phyloP scores from a whole-genome alignment of 202 grass and related monocot genomes.

The Schoenoplectus triqueter region DNA sequence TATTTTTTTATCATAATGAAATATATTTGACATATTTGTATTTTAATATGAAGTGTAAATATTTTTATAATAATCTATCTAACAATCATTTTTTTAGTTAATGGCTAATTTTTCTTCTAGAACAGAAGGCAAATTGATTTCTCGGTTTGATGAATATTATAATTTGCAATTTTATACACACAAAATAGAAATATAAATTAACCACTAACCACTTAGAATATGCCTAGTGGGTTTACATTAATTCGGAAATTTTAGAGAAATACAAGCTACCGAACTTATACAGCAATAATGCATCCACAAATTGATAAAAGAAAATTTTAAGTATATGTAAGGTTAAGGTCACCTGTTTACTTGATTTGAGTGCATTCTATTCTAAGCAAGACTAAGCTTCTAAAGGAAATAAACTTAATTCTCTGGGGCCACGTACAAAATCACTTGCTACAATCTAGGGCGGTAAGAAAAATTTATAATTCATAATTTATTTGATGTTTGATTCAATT shows the following conservation, averaged over 20 bases:
- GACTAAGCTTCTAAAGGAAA: neutral
- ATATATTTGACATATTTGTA: too few species aligned
- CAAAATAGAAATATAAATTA: conserved; percentile 1
- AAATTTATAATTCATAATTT: too few species aligned
- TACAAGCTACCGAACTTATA: conserved; percentile 23
- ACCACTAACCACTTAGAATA: neutral
- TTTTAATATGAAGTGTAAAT: too few species aligned
- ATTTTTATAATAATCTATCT: too few species aligned
- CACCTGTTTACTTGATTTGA: conserved; percentile 32
- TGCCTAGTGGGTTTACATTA: neutral
- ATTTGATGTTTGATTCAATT: too few species aligned
- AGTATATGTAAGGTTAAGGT: conserved; percentile 4
- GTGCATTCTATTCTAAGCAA: conserved; percentile 41
- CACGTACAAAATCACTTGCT: neutral
- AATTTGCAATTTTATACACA: neutral
- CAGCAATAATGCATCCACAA: conserved; percentile 26
- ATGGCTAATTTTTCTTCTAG: too few species aligned
- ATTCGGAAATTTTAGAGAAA: neutral
- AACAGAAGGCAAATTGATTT: too few species aligned
- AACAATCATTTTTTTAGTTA: too few species aligned
- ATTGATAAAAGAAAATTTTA: conserved; percentile 2
- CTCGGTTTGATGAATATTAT: too few species aligned
- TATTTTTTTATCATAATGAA: too few species aligned
- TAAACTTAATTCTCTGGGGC: neutral
- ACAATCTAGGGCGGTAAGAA: neutral